phyloP scores from a whole-genome alignment of 1,139 yeast species.

The Scheffersomyces parashehatae region DNA sequence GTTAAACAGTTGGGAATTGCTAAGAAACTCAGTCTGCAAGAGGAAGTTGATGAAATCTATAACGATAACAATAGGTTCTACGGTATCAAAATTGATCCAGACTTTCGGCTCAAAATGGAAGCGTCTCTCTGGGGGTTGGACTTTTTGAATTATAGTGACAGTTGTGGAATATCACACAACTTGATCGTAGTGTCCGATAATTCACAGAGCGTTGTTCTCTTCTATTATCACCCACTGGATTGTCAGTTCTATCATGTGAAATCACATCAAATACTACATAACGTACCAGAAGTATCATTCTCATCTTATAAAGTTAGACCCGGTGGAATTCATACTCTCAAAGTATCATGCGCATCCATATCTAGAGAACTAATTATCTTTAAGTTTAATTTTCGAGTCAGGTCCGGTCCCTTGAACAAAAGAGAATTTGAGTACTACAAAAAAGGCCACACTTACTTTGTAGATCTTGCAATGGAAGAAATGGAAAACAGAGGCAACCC shows the following conservation, averaged over 20 bases:
- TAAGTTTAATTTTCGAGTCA: constrained; percentile 28
- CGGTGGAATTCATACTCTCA: constrained; percentile 18
- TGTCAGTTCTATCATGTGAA: constrained; percentile 31
- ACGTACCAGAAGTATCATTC: constrained; percentile 59
- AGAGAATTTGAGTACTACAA: constrained; percentile 17
- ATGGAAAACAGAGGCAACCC: constrained; percentile 17
- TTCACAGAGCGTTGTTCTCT: constrained; percentile 46
- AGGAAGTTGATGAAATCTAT: constrained; percentile 3
- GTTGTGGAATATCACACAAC: constrained; percentile 27
- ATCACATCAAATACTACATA: constrained; percentile 51
- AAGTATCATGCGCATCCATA: constrained; percentile 46
- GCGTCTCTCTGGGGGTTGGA: constrained; percentile 72
- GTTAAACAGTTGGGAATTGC: constrained; percentile 12
- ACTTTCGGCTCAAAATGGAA: constrained; percentile 35
- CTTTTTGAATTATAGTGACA: constrained; percentile 22
- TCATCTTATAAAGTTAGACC: constrained; percentile 20
- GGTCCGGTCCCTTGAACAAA: constrained; percentile 30
- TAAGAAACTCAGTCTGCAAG: background rate
- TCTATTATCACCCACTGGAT: constrained; percentile 32
- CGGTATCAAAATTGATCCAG: constrained; percentile 31
- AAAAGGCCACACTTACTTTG: constrained; percentile 20
- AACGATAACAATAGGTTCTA: constrained; percentile 9
- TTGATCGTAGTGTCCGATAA: constrained; percentile 60
- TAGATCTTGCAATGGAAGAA: constrained; percentile 31
- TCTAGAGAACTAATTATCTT: constrained; percentile 50